phyloP scores from a whole-genome alignment of 164 flowering plant genomes.

The Berberis thunbergii region DNA sequence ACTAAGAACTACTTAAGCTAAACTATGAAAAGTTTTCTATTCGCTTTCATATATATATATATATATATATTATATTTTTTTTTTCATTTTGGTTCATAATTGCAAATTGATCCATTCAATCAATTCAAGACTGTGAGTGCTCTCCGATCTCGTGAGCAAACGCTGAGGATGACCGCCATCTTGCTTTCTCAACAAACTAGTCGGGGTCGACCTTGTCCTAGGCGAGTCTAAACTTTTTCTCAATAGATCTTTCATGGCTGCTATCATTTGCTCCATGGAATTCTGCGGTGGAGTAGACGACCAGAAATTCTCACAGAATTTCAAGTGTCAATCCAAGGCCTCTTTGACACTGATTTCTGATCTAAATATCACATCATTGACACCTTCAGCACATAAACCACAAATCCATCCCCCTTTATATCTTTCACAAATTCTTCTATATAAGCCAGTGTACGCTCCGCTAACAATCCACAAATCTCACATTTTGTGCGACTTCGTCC shows the following conservation, averaged over 20 bases:
- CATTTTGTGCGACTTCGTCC: constrained; percentile 49
- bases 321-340: constrained; percentile 60
- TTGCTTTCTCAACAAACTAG: constrained; percentile 31
- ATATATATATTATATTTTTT: no score
- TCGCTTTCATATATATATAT: no score
- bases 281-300: constrained; percentile 48
- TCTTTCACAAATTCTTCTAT: constrained; percentile 46
- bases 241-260: constrained; percentile 61
- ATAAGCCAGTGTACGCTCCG: constrained; percentile 72
- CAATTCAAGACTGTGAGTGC: constrained; percentile 18
- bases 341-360: constrained; percentile 52
- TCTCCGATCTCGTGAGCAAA: constrained; percentile 40
- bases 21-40: no score
- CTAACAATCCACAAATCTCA: constrained; percentile 69
- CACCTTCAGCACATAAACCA: constrained; percentile 78
- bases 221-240: constrained; percentile 63
- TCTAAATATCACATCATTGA: constrained; percentile 58
- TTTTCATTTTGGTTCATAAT: no score
- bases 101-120: no score
- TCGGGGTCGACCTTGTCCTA: constrained; percentile 37
- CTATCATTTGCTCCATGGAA: constrained; percentile 53
- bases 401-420: constrained; percentile 77
- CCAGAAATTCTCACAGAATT: constrained; percentile 50
- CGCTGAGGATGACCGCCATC: neutral
- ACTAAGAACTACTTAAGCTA: no score